Base-by-base conservation (phyloP, 768 basidiomycete species). In the Naganishia randhawae region DNA sequence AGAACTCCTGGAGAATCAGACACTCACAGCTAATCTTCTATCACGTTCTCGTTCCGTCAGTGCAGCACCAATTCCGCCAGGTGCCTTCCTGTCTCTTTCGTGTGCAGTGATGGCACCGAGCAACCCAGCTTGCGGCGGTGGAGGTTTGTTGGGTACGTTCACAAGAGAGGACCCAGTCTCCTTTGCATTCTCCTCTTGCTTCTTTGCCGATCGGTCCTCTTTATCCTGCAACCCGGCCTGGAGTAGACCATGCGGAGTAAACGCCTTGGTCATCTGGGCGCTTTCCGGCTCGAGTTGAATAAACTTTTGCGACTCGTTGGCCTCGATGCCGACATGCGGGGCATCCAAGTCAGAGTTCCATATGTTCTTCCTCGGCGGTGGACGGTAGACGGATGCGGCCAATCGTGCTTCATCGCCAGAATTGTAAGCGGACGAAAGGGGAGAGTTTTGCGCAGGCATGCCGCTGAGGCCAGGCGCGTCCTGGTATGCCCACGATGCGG, bases 41-140 rank as follows among this genome's bases (percentile, higher is more conserved):
- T 98, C 94, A 50, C 94, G 86, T 81, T 98, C 95, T 39, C 92
- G 86, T 81, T 98, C 94, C 0, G 96, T 98, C 73, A 99, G 81
- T 1, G 92, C 86, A 29, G 94, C 93, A 61, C 95, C 96, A 19
- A 98, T 86, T 41, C 95, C 95, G 62, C 96, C 94, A 68, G 95
- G 93, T 32, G 92, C 87, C 76, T 95, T 92, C 69, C 92, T 84
- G 66, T 98, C 95, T 63, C 91, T 85, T 80, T 99, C 92, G 77
- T 96, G 92, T 10, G 89, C 91, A 50, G 92, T 92, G 74, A 98
- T 92, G 1, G 95, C 95, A 19, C 96, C 96, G 55, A 99, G 86
- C 50, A 98, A 84, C 42, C 96, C 96, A 50, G 90, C 91, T 80
- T 95, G 92, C 9, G 96, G 94, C 1, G 92, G 91, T 0, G 91